A percentile compares a stretch with the other conserved stretches of the same genome.
Conservation (phyloP, 306 rosid genomes). For the Acacia crassicarpa region DNA sequence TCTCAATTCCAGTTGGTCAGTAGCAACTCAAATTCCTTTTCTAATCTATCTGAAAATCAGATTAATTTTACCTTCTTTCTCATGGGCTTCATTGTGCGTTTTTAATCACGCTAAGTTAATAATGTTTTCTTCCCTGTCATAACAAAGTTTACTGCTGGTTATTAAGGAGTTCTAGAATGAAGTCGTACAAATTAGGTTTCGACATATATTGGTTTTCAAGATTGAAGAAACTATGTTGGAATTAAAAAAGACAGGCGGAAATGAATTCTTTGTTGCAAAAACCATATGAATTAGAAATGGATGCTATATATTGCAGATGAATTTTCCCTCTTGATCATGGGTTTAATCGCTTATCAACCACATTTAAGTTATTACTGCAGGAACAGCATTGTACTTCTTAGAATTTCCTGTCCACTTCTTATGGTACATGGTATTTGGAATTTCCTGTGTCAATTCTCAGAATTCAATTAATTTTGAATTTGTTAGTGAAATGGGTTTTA, state of each 20-base stretch:
- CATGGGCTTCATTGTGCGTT: not conserved
- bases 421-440: not conserved
- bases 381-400: not conserved
- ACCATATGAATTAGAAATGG: not conserved
- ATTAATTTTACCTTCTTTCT: not conserved
- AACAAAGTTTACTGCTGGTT: not conserved
- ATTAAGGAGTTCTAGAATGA: not conserved
- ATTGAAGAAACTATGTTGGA: not conserved
- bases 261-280: not conserved
- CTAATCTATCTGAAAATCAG: not conserved
- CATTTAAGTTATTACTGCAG: not conserved
- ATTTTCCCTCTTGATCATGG: not conserved
- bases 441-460: too few relatives aligned
- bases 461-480: too few relatives aligned
- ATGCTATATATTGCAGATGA: not conserved
- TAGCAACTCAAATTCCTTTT: slow-evolving; percentile 32
- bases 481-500: slow-evolving; percentile 31
- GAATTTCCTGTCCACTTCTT: not conserved
- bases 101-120: not conserved
- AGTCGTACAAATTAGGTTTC: not conserved
- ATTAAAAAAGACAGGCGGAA: not conserved
- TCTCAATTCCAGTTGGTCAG: slow-evolving; percentile 77
- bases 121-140: not conserved
- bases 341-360: not conserved
- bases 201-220: not conserved